phyloP scores from a whole-genome alignment of 305 asterid genomes.

The Fraxinus ornus region DNA sequence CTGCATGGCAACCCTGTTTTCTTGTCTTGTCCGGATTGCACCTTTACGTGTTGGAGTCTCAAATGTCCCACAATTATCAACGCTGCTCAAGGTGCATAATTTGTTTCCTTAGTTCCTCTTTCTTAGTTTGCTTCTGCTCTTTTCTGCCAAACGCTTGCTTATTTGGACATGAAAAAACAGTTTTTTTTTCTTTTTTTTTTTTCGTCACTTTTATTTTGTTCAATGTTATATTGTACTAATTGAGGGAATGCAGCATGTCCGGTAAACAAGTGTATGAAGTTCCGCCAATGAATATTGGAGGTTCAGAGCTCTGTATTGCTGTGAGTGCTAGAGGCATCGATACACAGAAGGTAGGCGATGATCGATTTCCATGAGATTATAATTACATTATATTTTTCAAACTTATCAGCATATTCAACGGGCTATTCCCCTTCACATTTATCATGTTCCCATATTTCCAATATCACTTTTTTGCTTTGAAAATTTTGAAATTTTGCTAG shows the following conservation, averaged over 20 bases:
- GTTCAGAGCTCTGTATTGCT: constrained; percentile 79
- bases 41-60: constrained; percentile 90
- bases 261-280: constrained; percentile 93
- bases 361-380: constrained; percentile 11
- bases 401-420: not conserved
- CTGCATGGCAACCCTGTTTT: constrained; percentile 91
- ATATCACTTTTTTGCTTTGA: not conserved
- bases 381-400: constrained; percentile 2
- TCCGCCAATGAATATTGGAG: constrained; percentile 85
- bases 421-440: not conserved
- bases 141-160: constrained; percentile 7
- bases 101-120: constrained; percentile 16
- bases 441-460: constrained; percentile 4
- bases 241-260: constrained; percentile 71
- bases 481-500: not conserved
- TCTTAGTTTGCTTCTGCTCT: constrained; percentile 16
- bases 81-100: constrained; percentile 80
- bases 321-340: constrained; percentile 89
- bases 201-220: not conserved
- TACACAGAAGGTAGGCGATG: constrained; percentile 68
- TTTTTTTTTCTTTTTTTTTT: not conserved
- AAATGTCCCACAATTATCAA: constrained; percentile 74
- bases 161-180: not conserved
- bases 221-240: constrained; percentile 10
- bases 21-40: constrained; percentile 79